A percentile compares a stretch with the other conserved stretches of the same genome.
Conservation (phyloP, 805 yeast genomes). For the Wickerhamiella cacticola region DNA sequence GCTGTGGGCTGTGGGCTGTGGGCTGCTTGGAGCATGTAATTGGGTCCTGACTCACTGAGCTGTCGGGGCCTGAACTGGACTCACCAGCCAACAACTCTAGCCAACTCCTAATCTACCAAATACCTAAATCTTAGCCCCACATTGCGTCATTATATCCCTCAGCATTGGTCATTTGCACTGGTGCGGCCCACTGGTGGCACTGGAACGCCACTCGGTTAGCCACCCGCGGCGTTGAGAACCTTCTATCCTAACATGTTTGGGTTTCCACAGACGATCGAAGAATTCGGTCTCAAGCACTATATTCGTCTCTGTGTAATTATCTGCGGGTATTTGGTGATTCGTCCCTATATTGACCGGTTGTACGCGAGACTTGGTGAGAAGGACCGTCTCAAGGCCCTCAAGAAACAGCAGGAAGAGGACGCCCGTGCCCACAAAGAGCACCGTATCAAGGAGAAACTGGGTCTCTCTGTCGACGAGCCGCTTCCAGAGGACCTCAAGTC, state of each 20-base stretch:
- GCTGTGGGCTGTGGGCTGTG: too few species aligned
- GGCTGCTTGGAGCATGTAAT: too few species aligned
- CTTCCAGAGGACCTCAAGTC: slow-evolving; percentile 11
- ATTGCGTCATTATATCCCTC: too few species aligned
- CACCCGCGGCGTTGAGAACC: neutral
- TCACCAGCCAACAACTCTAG: too few species aligned
- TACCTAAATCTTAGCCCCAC: too few species aligned
- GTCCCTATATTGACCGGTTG: slow-evolving; percentile 25
- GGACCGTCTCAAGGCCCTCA: slow-evolving; percentile 20
- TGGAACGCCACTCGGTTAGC: neutral
- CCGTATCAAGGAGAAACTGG: slow-evolving; percentile 23
- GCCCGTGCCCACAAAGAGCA: slow-evolving; percentile 22
- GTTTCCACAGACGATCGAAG: slow-evolving; percentile 24
- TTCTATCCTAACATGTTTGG: slow-evolving; percentile 23
- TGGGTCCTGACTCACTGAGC: too few species aligned
- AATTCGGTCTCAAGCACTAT: slow-evolving; percentile 25
- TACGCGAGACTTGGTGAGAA: slow-evolving; percentile 23
- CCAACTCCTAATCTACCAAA: too few species aligned
- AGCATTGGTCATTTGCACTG: too few species aligned
- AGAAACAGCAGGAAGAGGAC: slow-evolving; percentile 22
- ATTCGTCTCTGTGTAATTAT: slow-evolving; percentile 26
- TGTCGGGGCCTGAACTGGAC: too few species aligned
- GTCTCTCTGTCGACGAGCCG: slow-evolving; percentile 13
- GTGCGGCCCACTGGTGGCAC: too few species aligned
- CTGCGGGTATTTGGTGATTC: slow-evolving; percentile 24